A percentile compares a stretch with the other conserved stretches of the same genome.
Evolutionary conservation across 2,329 filamentous ascomycete genomes (phyloP).

Genomic region (Rutstroemia sp.): DNA sequence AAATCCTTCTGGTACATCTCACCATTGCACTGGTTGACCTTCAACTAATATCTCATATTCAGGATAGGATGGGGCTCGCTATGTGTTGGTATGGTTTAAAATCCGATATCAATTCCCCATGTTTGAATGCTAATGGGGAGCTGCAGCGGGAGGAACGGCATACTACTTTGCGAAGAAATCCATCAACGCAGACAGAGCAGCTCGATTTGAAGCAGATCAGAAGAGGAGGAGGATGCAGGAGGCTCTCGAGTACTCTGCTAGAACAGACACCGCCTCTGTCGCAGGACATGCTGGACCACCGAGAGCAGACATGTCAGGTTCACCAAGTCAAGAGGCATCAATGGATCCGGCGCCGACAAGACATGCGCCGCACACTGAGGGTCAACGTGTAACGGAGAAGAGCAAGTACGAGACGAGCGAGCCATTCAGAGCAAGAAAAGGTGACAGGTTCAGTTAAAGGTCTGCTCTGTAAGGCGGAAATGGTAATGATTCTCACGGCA

Average conservation of each 20-base stretch:
- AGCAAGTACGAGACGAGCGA: constrained; percentile 81
- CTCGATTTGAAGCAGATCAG: constrained; percentile 58
- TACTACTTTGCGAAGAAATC: constrained; percentile 94
- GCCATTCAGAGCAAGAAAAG: constrained; percentile 72
- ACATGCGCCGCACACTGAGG: constrained; percentile 68
- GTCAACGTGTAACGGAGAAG: constrained; percentile 62
- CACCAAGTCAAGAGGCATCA: constrained; percentile 61
- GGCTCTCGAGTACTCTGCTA: constrained; percentile 43
- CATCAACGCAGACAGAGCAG: constrained; percentile 83
- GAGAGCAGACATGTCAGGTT: constrained; percentile 49
- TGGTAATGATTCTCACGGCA: not conserved
- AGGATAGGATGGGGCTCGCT: constrained; percentile 92
- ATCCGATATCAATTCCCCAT: constrained; percentile 4
- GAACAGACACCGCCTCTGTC: constrained; percentile 26
- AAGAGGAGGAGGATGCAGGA: constrained; percentile 51
- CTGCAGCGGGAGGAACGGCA: constrained; percentile 73
- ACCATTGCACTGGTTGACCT: not conserved
- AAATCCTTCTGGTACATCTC: constrained; percentile 57
- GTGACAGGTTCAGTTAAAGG: constrained; percentile 69
- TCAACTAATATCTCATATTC: constrained; percentile 19
- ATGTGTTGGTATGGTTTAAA: constrained; percentile 60
- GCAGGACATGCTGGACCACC: constrained; percentile 43
- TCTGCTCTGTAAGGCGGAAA: not conserved
- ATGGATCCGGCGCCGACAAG: constrained; percentile 80
- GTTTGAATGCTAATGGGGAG: not conserved